phyloP scores from a whole-genome alignment of 2,329 filamentous ascomycete genomes.

The Sclerotinia minor region DNA sequence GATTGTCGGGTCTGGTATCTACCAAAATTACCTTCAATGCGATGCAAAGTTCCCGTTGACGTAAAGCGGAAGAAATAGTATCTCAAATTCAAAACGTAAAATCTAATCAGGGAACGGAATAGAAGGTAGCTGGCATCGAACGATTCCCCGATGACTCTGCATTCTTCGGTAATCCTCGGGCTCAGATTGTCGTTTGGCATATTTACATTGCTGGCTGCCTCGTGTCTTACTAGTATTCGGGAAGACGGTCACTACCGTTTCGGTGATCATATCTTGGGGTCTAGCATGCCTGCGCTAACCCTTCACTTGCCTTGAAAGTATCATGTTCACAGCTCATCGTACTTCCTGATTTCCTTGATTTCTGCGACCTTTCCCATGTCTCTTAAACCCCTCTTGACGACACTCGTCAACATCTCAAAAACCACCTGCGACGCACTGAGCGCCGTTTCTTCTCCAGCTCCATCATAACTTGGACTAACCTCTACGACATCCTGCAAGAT shows the following conservation, averaged over 20 bases:
- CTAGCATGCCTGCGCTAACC: too few relatives aligned
- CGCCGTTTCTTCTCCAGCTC: conserved; percentile 75
- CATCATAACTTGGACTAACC: conserved; percentile 83
- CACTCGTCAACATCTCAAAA: conserved; percentile 80
- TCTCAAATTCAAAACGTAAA: background rate
- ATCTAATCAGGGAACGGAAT: background rate
- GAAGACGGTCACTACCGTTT: too few relatives aligned
- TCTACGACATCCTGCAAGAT: conserved; percentile 70
- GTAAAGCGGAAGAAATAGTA: background rate
- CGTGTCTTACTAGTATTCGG: too few relatives aligned
- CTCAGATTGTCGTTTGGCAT: background rate
- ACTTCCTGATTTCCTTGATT: background rate
- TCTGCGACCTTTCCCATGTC: conserved; percentile 29
- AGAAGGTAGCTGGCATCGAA: background rate
- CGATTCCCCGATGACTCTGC: background rate
- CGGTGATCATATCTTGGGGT: too few relatives aligned
- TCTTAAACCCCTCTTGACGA: conserved; percentile 60
- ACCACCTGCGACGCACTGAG: conserved; percentile 81
- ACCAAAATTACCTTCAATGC: background rate
- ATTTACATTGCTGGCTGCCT: too few relatives aligned
- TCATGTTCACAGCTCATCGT: background rate
- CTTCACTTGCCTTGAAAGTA: background rate
- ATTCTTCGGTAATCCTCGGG: background rate
- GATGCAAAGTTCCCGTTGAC: background rate
- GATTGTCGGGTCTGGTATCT: background rate